Evolutionary conservation across 768 basidiomycete species (phyloP).

Genomic region (Austroboletus eburneus): DNA sequence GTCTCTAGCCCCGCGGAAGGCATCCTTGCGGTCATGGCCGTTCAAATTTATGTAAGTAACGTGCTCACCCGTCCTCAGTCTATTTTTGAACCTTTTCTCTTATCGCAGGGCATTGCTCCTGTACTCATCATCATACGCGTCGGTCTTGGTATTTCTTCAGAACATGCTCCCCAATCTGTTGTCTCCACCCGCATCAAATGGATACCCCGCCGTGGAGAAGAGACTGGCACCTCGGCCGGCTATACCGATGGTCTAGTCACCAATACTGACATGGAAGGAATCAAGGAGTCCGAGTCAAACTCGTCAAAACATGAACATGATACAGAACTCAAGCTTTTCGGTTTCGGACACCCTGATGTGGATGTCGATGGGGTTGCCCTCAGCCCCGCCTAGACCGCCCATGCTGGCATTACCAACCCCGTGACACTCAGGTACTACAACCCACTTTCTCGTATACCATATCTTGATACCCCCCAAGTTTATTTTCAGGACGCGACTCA

Average conservation of each 20-base stretch:
- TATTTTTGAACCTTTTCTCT: background rate
- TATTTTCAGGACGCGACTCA: too few relatives aligned
- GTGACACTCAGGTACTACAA: background rate
- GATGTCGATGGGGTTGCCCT: background rate
- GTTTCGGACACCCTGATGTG: background rate
- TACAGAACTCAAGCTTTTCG: background rate
- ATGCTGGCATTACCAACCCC: too few relatives aligned
- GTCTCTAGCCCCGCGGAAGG: conserved; percentile 31
- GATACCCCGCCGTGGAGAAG: conserved; percentile 11
- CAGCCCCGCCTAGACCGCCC: background rate
- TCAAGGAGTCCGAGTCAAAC: conserved; percentile 4
- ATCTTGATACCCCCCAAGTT: too few relatives aligned
- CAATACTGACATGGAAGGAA: conserved; percentile 18
- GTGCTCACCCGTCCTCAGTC: background rate
- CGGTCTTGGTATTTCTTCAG: conserved; percentile 28
- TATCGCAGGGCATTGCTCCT: conserved; percentile 31
- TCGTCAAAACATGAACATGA: conserved; percentile 1
- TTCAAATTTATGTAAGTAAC: conserved; percentile 39
- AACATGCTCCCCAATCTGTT: conserved; percentile 12
- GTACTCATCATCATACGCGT: conserved; percentile 36
- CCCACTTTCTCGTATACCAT: background rate
- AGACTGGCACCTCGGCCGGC: conserved; percentile 10
- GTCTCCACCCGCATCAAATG: conserved; percentile 25
- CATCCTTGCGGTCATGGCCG: conserved; percentile 34
- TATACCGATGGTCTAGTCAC: conserved; percentile 19